These are phyloP conservation scores for Hirschfeldia incana DNA, from an alignment of 345 rosid species.

Conservation along the genomic window DNA sequence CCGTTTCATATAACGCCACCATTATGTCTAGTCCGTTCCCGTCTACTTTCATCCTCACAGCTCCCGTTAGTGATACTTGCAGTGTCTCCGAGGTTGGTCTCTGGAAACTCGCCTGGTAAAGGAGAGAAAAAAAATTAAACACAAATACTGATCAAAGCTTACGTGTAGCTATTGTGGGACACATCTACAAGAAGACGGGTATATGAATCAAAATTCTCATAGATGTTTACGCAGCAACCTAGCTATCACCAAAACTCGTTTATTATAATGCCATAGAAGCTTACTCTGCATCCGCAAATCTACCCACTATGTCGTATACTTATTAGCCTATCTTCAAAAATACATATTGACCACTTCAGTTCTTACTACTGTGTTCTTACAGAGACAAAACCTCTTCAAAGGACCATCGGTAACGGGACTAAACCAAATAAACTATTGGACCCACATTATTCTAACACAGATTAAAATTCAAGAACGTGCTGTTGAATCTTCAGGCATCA, in stretches of 20 bases:
- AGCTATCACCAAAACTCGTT: background rate
- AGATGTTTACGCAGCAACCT: too few relatives aligned
- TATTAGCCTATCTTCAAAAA: background rate
- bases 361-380: background rate
- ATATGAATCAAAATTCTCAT: too few relatives aligned
- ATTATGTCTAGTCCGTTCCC: conserved; percentile 57
- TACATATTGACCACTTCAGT: too few relatives aligned
- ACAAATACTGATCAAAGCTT: background rate
- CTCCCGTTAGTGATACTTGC: conserved; percentile 60
- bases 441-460: background rate
- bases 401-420: background rate
- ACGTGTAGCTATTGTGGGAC: too few relatives aligned
- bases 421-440: background rate
- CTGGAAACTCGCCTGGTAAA: conserved; percentile 59
- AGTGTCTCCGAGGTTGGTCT: conserved; percentile 62
- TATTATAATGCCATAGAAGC: background rate
- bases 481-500: background rate
- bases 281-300: background rate
- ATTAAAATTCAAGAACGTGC: background rate
- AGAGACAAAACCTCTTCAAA: background rate
- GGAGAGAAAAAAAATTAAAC: background rate
- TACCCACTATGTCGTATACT: background rate
- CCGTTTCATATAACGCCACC: conserved; percentile 80
- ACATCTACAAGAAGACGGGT: too few relatives aligned
- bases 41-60: conserved; percentile 58